Evolutionary conservation across 2,329 filamentous ascomycete species (phyloP), one percentile per base, ranked within the genome.

Genomic region (Apiospora phragmitis): DNA sequence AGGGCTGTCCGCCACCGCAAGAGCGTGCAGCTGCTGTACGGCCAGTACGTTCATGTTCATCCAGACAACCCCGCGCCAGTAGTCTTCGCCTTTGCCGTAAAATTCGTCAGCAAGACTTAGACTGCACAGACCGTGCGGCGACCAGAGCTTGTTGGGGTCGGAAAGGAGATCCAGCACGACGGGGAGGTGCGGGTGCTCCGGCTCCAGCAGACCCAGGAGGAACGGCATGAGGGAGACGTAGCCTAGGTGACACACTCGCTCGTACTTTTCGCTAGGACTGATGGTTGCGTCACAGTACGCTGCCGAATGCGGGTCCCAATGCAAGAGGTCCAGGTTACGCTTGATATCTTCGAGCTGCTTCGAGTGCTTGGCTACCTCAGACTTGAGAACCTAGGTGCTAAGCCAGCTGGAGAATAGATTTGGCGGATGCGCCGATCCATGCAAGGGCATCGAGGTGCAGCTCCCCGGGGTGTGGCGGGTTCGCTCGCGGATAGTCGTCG

Each of bases 341-440:
- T 91, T 85, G 72, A 99, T 97, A 14, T 92, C 94, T 42, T 89
- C 89, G 70, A 94, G 88, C 69, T 92, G 92, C 72, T 88, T 90
- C 65, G 85, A 86, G 76, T 95, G 94, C 76, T 93, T 90, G 24
- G 88, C 87, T 0, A 88, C 91, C 74, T 98, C 95, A 43, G 97
- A 94, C 0, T 83, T 82, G 74, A 94, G 88, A 66, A 66, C 89
- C 91, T 21, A 98, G 87, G 32, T 90, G 89, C 62, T 89, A 84
- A 1, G 94, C 94, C 75, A 98, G 93, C 75, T 92, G 93, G 76
- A 90, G 88, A 70, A 99, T 89, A 21, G 93, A 92, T 74, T 92
- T 91, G 55, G 93, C 92, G 93, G 97, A 97, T 84, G 98, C 90
- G n/a, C 95, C 96, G 83, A 99, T 92, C 96, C 96, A 99, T 69